These are phyloP conservation scores for Colletotrichum melonis DNA, from an alignment of 2,329 filamentous ascomycete species.

Conservation along the genomic window DNA sequence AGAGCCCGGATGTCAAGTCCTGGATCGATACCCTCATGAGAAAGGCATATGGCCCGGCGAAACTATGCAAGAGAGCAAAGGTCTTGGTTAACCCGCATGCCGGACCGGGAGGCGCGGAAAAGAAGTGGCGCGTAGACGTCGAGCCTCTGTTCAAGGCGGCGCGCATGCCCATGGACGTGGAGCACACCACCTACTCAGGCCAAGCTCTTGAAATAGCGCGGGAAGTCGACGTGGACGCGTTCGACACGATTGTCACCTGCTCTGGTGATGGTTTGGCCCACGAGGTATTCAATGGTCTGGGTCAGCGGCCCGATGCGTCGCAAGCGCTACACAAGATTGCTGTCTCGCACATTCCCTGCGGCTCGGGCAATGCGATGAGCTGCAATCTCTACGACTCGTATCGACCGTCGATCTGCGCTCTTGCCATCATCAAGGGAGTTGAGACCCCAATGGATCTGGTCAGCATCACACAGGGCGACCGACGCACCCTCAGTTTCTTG, in stretches of 20 bases:
- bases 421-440: conserved; percentile 88
- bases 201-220: conserved; percentile 84
- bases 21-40: conserved; percentile 77
- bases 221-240: conserved; percentile 80
- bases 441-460: conserved; percentile 87
- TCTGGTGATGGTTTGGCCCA: conserved; percentile 93
- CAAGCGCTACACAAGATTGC: conserved; percentile 81
- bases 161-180: conserved; percentile 78
- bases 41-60: conserved; percentile 76
- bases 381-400: conserved; percentile 89
- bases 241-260: conserved; percentile 87
- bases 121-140: conserved; percentile 79
- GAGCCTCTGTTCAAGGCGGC: conserved; percentile 88
- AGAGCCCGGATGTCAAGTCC: conserved; percentile 58
- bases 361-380: conserved; percentile 93
- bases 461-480: conserved; percentile 85
- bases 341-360: conserved; percentile 89
- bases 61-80: conserved; percentile 81
- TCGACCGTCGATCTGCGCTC: conserved; percentile 78
- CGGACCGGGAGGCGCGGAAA: conserved; percentile 81
- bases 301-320: conserved; percentile 78
- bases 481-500: conserved; percentile 84
- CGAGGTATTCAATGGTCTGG: conserved; percentile 95
- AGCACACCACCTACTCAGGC: conserved; percentile 76
- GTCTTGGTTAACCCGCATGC: conserved; percentile 92